A percentile compares a stretch with the other conserved stretches of the same genome.
Conservation (phyloP, 768 basidiomycete genomes). For the Trichaptum fuscoviolaceum region DNA sequence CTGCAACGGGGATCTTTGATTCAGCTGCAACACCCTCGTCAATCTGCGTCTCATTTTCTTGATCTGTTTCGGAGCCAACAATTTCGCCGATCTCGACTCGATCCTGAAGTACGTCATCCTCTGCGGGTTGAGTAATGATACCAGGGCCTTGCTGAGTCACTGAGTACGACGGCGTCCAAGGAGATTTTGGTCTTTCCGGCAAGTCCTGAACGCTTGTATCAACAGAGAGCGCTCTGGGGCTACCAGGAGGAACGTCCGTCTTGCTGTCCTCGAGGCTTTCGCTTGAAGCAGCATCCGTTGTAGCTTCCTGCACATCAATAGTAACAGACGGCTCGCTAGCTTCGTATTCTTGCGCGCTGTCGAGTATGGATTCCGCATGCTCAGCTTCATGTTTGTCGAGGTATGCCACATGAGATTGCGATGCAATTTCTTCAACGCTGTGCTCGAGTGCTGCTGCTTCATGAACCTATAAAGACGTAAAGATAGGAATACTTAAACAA, state of each 20-base stretch:
- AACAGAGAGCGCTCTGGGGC: not conserved
- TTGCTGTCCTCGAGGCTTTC: not conserved
- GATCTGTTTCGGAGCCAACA: not conserved
- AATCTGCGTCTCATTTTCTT: not conserved
- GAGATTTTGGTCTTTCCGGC: conserved; percentile 40
- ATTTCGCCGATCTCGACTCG: not conserved
- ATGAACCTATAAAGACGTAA: not conserved
- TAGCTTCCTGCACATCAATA: not conserved
- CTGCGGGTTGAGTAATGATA: not conserved
- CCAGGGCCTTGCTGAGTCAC: conserved; percentile 40
- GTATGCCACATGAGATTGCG: not conserved
- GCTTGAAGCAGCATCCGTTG: not conserved
- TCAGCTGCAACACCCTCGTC: not conserved
- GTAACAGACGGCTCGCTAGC: not conserved
- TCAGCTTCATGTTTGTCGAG: not conserved
- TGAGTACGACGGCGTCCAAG: conserved; percentile 50
- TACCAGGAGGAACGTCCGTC: not conserved
- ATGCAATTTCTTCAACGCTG: not conserved
- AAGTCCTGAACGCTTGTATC: not conserved
- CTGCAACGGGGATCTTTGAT: not conserved
- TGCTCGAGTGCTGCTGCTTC: not conserved
- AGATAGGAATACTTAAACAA: not conserved
- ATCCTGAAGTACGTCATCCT: not conserved
- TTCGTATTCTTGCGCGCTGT: not conserved
- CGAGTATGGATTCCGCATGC: not conserved